Conservation (phyloP, 768 basidiomycete genomes). For the Neoboletus subvelutipes region DNA sequence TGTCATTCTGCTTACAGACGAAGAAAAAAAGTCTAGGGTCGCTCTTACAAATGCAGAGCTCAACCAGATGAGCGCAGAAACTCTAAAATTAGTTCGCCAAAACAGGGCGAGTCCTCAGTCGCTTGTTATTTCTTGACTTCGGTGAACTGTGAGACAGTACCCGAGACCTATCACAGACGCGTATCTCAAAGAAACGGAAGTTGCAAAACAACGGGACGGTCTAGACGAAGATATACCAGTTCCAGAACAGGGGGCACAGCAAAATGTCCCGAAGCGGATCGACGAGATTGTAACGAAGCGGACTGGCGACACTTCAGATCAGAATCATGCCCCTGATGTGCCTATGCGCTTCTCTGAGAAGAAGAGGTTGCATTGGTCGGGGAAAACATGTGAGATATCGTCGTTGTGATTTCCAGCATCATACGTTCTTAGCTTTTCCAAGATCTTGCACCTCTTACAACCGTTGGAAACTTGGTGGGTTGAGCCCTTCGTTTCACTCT, state of each 20-base stretch:
- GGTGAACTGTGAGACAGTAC: conserved; percentile 45
- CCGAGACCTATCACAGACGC: conserved; percentile 59
- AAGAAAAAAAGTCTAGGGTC: conserved; percentile 53
- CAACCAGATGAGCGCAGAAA: conserved; percentile 62
- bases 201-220: conserved; percentile 20
- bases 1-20: conserved; percentile 49
- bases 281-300: conserved; percentile 31
- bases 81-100: conserved; percentile 60
- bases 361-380: conserved; percentile 80
- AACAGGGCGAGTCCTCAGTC: conserved; percentile 53
- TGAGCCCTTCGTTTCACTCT: neutral
- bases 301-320: conserved; percentile 37
- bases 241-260: conserved; percentile 18
- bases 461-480: conserved; percentile 86
- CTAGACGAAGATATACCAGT: neutral
- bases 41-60: conserved; percentile 57
- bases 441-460: conserved; percentile 84
- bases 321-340: conserved; percentile 65
- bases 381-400: conserved; percentile 70
- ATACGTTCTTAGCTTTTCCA: conserved; percentile 30
- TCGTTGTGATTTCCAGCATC: neutral
- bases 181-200: conserved; percentile 57
- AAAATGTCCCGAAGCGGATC: neutral
- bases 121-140: neutral
- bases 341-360: conserved; percentile 77